phyloP scores from a whole-genome alignment of 805 yeast species.

The Wickerhamiella siamensis region DNA sequence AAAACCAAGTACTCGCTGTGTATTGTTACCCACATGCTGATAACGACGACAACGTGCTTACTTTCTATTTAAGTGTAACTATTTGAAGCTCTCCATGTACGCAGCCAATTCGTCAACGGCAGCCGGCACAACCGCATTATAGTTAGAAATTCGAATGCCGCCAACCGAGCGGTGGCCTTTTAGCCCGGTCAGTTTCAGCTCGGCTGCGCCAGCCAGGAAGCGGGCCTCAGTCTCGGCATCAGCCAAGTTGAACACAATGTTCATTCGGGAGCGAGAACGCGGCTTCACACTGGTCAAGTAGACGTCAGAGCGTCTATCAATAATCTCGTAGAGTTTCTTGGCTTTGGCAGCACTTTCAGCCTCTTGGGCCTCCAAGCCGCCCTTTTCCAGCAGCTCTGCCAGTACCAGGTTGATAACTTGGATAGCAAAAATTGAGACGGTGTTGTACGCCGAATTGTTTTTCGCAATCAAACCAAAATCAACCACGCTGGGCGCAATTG shows the following conservation, averaged over 20 bases:
- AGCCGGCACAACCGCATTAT: slow-evolving; percentile 65
- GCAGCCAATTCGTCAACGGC: slow-evolving; percentile 13
- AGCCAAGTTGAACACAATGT: slow-evolving; percentile 72
- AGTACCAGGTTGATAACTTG: slow-evolving; percentile 74
- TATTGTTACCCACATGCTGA: slow-evolving; percentile 11
- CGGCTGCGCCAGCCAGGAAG: slow-evolving; percentile 57
- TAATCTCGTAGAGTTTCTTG: slow-evolving; percentile 40
- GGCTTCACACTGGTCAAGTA: slow-evolving; percentile 54
- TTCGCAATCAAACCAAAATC: slow-evolving; percentile 75
- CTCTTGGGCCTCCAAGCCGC: slow-evolving; percentile 60
- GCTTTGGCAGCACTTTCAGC: slow-evolving; percentile 49
- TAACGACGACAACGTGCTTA: slow-evolving; percentile 8
- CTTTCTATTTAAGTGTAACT: slow-evolving; percentile 8
- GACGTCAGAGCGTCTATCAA: slow-evolving; percentile 52
- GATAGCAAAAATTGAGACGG: slow-evolving; percentile 85
- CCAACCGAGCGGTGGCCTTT: slow-evolving; percentile 97
- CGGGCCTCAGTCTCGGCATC: slow-evolving; percentile 46
- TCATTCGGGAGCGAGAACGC: slow-evolving; percentile 70
- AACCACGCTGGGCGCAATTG: slow-evolving; percentile 77
- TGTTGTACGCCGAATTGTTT: slow-evolving; percentile 88
- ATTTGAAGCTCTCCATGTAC: slow-evolving; percentile 11
- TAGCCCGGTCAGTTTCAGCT: slow-evolving; percentile 51
- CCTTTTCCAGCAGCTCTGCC: slow-evolving; percentile 42
- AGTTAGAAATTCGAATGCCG: slow-evolving; percentile 86
- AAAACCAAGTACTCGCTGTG: slow-evolving; percentile 8